Evolutionary conservation across 768 basidiomycete genomes (phyloP).

Genomic region (Hygrophoropsis aurantiaca): DNA sequence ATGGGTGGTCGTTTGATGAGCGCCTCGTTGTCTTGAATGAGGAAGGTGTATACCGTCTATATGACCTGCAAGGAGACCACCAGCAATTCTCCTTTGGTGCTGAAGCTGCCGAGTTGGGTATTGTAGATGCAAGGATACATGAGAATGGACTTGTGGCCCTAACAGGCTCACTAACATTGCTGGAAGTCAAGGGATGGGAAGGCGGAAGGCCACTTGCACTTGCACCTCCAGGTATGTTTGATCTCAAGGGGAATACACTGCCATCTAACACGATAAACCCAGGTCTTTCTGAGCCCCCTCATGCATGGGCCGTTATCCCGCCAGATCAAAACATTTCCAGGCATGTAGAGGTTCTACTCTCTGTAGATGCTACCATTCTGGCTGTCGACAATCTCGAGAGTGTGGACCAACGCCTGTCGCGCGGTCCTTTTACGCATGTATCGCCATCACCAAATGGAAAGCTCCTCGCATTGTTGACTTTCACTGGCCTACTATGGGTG

Average conservation of each 20-base stretch:
- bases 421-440: constrained; percentile 87
- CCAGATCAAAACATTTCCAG: constrained; percentile 87
- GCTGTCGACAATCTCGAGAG: constrained; percentile 87
- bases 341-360: constrained; percentile 87
- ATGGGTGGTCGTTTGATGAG: constrained; percentile 86
- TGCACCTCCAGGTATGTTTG: constrained; percentile 67
- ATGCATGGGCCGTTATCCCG: constrained; percentile 86
- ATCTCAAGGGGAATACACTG: not conserved
- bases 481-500: constrained; percentile 77
- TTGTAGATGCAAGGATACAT: constrained; percentile 84
- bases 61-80: constrained; percentile 85
- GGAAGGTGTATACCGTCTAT: constrained; percentile 88
- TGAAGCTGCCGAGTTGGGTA: constrained; percentile 79
- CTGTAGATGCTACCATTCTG: constrained; percentile 76
- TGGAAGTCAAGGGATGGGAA: constrained; percentile 90
- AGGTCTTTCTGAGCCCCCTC: constrained; percentile 79
- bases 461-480: constrained; percentile 81
- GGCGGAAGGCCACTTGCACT: constrained; percentile 72
- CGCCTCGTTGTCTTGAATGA: constrained; percentile 84
- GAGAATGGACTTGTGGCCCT: constrained; percentile 86
- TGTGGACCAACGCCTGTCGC: constrained; percentile 82
- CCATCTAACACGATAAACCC: not conserved
- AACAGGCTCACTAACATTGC: constrained; percentile 67
- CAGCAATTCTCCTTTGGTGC: constrained; percentile 80
- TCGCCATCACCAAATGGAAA: constrained; percentile 94